A percentile compares a stretch with the other conserved stretches of the same genome.
Evolutionary conservation across 1,284 basidiomycete genomes (phyloP).

Genomic region (Cutaneotrichosporon curvatum): DNA sequence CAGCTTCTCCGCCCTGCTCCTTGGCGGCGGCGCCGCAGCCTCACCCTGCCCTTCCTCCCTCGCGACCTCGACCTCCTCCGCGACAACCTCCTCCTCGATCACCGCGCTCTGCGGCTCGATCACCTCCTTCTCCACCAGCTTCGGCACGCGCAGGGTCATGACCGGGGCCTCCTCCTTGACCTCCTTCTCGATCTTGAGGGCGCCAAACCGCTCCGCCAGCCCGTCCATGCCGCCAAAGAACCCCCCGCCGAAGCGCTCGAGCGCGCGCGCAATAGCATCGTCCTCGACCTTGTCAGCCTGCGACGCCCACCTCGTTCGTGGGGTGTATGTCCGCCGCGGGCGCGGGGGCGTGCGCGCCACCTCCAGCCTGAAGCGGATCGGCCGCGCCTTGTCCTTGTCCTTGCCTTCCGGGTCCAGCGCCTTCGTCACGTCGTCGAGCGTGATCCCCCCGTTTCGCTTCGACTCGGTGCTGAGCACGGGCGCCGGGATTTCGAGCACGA

Average conservation of each 20-base stretch:
- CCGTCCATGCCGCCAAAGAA: slow-evolving; percentile 33
- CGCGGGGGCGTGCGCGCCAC: not conserved
- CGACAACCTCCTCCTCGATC: slow-evolving; percentile 7
- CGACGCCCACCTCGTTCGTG: not conserved
- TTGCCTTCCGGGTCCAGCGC: not conserved
- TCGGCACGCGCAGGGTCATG: no score
- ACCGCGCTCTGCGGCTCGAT: not conserved
- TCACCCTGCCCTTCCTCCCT: slow-evolving; percentile 6
- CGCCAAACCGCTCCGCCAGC: slow-evolving; percentile 20
- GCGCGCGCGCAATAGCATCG: slow-evolving; percentile 19
- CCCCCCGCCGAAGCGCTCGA: slow-evolving; percentile 24
- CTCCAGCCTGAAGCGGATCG: slow-evolving; percentile 18
- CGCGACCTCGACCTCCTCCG: not conserved
- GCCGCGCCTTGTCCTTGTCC: not conserved
- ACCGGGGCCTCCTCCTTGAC: slow-evolving; percentile 5
- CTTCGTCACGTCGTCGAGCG: slow-evolving; percentile 3
- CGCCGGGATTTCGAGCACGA: slow-evolving; percentile 29
- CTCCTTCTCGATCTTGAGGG: slow-evolving; percentile 5
- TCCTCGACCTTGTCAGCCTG: slow-evolving; percentile 17
- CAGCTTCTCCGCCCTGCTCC: slow-evolving; percentile 1
- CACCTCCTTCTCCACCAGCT: slow-evolving; percentile 9
- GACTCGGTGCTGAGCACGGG: slow-evolving; percentile 1
- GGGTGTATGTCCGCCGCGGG: not conserved
- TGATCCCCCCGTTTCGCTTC: not conserved
- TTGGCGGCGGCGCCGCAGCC: not conserved